Evolutionary conservation across 331 rosid species (phyloP), one percentile per base, ranked within the genome.

Genomic region (Telfairia occidentalis): DNA sequence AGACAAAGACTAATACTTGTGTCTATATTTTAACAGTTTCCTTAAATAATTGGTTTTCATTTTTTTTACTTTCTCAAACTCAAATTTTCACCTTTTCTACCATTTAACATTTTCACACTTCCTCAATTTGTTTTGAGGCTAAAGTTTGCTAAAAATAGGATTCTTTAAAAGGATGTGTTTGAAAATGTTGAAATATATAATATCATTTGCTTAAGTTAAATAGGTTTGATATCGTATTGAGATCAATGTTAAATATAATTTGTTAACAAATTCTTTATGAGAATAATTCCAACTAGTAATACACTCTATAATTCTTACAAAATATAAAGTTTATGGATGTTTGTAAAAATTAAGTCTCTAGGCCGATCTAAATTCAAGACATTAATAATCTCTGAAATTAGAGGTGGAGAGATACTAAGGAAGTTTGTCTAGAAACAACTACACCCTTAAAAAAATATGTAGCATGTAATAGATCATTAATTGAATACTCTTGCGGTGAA

Each of bases 1-100:
- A 66, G 73, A 66, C 73, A 66, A 66, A 21, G 53, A 40, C 73
- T 66, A 19, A 66, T 40, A 66, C 40, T 43, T 42, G 40, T 69
- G 74, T 69, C 55, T 7, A 67, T 24, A 45, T 43, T 69, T 69
- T 69, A 69, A 26, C 57, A 26, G 57, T 24, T 66, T 65, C 50
- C 37, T 12, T 42, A 42, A 66, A 38, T 65, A 49, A 65, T 38
- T 65, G 48, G 30, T 35, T 35, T 3, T 69, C 13, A 24, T 15
- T 69, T 26, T 43, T 10, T 66, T 65, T 21, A 5, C 16, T 43
- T 16, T 69, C 32, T 43, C 1, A 9, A 2, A 43, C 34, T 42
- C 48, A 18, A 64, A 34, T 64, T 48, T 63, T 29, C 24, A 34
- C 4, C 38, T 32, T 61, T 32, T 63, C 43, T 63, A 26, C 5